Percentiles rank a stretch among this genome's conserved stretches.
Evolutionary conservation across 208 protist species (phyloP).

Genomic region (Herpetomonas samuelpessoai): DNA sequence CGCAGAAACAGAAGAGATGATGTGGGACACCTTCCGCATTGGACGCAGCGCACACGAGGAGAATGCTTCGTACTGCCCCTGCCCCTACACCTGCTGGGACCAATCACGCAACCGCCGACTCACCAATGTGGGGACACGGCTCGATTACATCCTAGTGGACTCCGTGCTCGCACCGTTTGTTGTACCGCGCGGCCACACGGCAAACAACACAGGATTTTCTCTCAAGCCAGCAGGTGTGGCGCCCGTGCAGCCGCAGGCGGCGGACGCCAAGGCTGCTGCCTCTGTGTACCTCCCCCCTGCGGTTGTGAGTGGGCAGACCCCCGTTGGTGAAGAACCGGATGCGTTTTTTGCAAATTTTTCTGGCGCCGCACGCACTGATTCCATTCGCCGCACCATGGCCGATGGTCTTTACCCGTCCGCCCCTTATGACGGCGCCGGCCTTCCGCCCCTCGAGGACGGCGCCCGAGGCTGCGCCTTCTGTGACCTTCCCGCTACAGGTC

Average conservation of each 20-base stretch:
- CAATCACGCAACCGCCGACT: constrained; percentile 84
- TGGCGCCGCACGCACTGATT: constrained; percentile 29
- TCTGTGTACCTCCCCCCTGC: neutral
- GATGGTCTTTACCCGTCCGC: constrained; percentile 60
- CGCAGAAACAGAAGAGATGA: constrained; percentile 2
- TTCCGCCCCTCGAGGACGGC: constrained; percentile 40
- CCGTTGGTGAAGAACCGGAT: neutral
- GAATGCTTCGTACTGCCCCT: constrained; percentile 41
- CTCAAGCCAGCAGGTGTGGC: neutral
- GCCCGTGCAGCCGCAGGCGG: no score
- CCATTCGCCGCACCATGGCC: constrained; percentile 52
- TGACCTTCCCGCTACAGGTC: constrained; percentile 68
- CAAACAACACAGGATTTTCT: constrained; percentile 55
- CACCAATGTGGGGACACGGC: constrained; percentile 82
- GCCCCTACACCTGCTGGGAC: constrained; percentile 91
- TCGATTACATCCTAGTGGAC: constrained; percentile 91
- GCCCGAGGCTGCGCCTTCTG: constrained; percentile 44
- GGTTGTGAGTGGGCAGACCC: neutral
- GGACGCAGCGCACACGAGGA: constrained; percentile 7
- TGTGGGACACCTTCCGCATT: constrained; percentile 51
- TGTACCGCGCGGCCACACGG: constrained; percentile 32
- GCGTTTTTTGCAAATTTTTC: constrained; percentile 64
- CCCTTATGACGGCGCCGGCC: constrained; percentile 66
- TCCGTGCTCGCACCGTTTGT: constrained; percentile 38
- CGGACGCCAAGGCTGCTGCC: neutral